Conservation (phyloP, 345 rosid genomes). For the Citrus hindsii region DNA sequence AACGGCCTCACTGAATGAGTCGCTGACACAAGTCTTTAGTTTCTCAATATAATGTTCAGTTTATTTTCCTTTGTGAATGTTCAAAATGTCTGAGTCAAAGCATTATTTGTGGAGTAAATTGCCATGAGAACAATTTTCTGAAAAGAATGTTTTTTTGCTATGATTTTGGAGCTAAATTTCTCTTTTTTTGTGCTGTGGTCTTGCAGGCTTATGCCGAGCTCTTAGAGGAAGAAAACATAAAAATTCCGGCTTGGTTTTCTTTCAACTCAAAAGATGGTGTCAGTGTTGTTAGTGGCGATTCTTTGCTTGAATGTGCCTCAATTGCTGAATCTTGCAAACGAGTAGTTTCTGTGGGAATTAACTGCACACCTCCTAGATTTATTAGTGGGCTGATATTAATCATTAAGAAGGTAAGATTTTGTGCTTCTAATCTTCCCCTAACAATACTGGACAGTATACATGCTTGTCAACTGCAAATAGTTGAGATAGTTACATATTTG, state of each 20-base stretch:
- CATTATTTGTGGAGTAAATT: not conserved
- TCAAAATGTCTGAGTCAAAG: not conserved
- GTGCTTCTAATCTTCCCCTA: not conserved
- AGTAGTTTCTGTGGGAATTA: conserved; percentile 76
- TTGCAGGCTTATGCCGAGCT: conserved; percentile 68
- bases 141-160: not conserved
- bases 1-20: not conserved
- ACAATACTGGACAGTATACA: not conserved
- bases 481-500: not conserved
- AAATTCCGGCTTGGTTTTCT: conserved; percentile 75
- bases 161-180: not conserved
- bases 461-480: not conserved
- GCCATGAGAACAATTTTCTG: conserved; percentile 5
- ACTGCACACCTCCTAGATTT: conserved; percentile 84
- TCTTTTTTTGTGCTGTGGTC: not conserved
- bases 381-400: conserved; percentile 54
- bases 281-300: conserved; percentile 74
- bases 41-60: not conserved
- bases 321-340: conserved; percentile 60
- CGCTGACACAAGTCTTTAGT: not conserved
- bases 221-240: conserved; percentile 55
- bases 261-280: conserved; percentile 77
- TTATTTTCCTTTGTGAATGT: not conserved
- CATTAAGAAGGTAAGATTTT: conserved; percentile 44
- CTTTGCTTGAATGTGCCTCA: conserved; percentile 56